Base-by-base conservation (phyloP, 2,329 filamentous ascomycete genomes). In the Penicillium hesseltinei region DNA sequence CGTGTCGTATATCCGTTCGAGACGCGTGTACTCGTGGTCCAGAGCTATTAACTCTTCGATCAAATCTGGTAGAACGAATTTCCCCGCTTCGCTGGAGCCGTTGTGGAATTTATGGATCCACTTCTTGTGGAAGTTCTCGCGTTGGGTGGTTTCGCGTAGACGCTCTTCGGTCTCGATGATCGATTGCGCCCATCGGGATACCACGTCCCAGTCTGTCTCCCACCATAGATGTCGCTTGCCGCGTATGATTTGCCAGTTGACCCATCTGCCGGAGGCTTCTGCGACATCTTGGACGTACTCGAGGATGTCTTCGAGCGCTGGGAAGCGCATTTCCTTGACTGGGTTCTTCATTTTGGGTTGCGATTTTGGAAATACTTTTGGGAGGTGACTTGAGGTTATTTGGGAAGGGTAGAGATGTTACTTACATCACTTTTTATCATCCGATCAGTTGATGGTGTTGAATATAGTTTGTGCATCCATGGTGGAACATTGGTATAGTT, bases 361-460 rank as follows among this genome's bases (percentile, higher is more conserved):
- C 23, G 38, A 29, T 13, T 21, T 23, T 39, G 27, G 8, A 7
- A 6, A 19, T 47, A 8, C 10, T n/a, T 33, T 15, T 8, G 10
- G 8, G 23, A 4, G 27, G 13, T 13, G 21, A 17, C 3, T 15
- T 5, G 25, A 7, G 23, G 9, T 38, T n/a, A 17, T 25, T 25
- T 36, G 2, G 17, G 11, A 25, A 36, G 8, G 15, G 29, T 35
- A 23, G 45, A 25, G 9, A 11, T 25, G 5, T 25, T n/a, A 53
- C 54, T 55, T 45, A 53, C 54, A 57, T 57, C 54, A 57, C 54
- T 43, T 53, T 57, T 57, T 45, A 57, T 57, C 54, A 56, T 56
- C 31, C 35, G 15, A 25, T 45, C 33, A 5, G 13, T 49, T 40
- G 29, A 11, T 19, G 4, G 10, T 27, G 15, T 11, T 11, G 21